Base-by-base conservation (phyloP, 2,329 filamentous ascomycete genomes). In the Arthrinium phaeospermum region DNA sequence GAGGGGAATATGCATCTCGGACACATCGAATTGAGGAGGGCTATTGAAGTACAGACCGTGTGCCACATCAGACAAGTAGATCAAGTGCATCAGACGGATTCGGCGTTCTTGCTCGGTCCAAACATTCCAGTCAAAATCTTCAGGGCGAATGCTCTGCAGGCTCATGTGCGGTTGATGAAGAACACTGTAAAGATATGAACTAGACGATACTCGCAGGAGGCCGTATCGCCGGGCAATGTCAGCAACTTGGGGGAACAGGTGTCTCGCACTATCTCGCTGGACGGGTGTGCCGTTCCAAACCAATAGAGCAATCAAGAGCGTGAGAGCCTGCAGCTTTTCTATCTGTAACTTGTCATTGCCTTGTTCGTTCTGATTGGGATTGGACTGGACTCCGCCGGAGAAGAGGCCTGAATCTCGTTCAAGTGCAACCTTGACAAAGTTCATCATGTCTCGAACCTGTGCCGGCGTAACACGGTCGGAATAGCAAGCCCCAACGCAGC, bases 41-140 rank as follows among this genome's bases (percentile, higher is more conserved):
- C 83, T 82, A 79, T 94, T 94, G 86, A 94, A 94, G 79, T 91
- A 94, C 27, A 94, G 87, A 24, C 89, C 89, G 78, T 92, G 87
- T 14, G 91, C 89, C 22, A 88, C 85, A 77, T 94, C 92, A 46
- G 88, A 84, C 24, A 93, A 82, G 77, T 91, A 91, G 3, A 93
- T 86, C 76, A 90, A 86, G 77, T 91, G 91, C 85, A 93, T 88
- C 24, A 91, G 81, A 53, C 92, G 87, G 44, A 89, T 88, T 57
- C 91, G 88, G 78, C 89, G 90, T 82, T 95, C 93, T 77, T 94
- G 92, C 73, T 92, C 90, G 46, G 93, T 84, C 92, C 92, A 94
- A 5, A 83, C 80, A 27, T 79, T 79, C 92, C 92, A 94, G 73
- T 91, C 86, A 82, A 92, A 93, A 49, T 85, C 83, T 34, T 85